These are phyloP conservation scores for Aspergillus ustus DNA, from an alignment of 2,329 filamentous ascomycete genomes.

Conservation along the genomic window DNA sequence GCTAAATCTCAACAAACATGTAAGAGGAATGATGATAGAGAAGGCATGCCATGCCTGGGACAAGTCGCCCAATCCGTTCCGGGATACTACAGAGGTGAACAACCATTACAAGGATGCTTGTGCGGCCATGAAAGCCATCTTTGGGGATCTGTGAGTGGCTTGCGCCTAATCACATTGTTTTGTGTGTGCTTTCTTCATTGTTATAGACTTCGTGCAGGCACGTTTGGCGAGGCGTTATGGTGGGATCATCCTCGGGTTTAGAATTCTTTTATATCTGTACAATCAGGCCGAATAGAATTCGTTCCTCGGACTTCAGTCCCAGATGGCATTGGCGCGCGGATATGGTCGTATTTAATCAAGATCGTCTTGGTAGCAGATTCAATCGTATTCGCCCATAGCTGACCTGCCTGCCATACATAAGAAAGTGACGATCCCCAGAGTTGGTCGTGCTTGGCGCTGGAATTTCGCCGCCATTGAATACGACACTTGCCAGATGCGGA, in stretches of 20 bases:
- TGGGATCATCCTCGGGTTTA: not conserved
- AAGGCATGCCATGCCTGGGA: constrained; percentile 55
- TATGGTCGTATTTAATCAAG: not conserved
- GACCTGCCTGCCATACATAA: too few relatives aligned
- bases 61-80: constrained; percentile 53
- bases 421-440: not conserved
- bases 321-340: not conserved
- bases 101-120: constrained; percentile 50
- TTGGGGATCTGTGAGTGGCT: constrained; percentile 25
- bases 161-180: not conserved
- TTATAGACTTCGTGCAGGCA: constrained; percentile 8
- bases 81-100: constrained; percentile 49
- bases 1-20: constrained; percentile 48
- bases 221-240: constrained; percentile 7
- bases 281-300: not conserved
- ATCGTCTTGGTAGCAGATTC: not conserved
- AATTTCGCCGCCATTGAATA: constrained; percentile 1
- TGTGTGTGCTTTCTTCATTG: not conserved
- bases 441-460: not conserved
- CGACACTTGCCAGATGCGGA: constrained; percentile 7
- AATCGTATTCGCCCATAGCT: not conserved
- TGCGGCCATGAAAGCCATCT: constrained; percentile 48
- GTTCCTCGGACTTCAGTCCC: not conserved
- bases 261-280: not conserved
- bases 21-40: constrained; percentile 52